phyloP scores from a whole-genome alignment of 192 early-diverging fungal genomes.

The Hyaloraphidium curvatum region DNA sequence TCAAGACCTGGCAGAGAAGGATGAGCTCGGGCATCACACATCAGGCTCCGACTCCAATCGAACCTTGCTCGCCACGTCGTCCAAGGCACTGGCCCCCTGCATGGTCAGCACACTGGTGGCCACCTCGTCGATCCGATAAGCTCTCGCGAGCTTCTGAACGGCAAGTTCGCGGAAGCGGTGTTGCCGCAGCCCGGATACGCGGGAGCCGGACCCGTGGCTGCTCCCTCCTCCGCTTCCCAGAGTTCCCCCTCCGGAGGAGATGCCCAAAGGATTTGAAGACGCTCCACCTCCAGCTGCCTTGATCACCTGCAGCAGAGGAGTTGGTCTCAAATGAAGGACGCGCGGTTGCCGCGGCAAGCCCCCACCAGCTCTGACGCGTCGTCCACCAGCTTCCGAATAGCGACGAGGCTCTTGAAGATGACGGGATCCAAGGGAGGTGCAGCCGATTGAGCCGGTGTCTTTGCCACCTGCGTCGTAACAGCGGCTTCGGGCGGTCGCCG shows the following conservation, averaged over 20 bases:
- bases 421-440: conserved; percentile 10
- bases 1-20: conserved; percentile 13
- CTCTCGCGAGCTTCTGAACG: conserved; percentile 14
- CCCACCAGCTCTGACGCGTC: conserved; percentile 15
- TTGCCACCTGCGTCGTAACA: too few species aligned
- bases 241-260: not conserved
- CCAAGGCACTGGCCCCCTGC: conserved; percentile 18
- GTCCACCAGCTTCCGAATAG: conserved; percentile 15
- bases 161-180: conserved; percentile 16
- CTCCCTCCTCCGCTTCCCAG: conserved; percentile 2
- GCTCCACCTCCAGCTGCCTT: conserved; percentile 8
- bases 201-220: not conserved
- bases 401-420: conserved; percentile 11
- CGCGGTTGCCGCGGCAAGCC: too few species aligned
- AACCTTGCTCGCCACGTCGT: conserved; percentile 18
- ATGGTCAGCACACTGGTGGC: conserved; percentile 17
- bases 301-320: conserved; percentile 5
- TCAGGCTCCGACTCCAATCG: not conserved
- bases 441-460: too few species aligned
- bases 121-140: conserved; percentile 18
- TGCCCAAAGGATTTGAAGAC: conserved; percentile 6
- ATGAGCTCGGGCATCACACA: not conserved
- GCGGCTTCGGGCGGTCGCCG: too few species aligned
- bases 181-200: conserved; percentile 12
- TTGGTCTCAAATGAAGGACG: too few species aligned